Evolutionary conservation across 2,329 filamentous ascomycete genomes (phyloP), one percentile per base, ranked within the genome.

Genomic region (Coniochaeta ligniaria): DNA sequence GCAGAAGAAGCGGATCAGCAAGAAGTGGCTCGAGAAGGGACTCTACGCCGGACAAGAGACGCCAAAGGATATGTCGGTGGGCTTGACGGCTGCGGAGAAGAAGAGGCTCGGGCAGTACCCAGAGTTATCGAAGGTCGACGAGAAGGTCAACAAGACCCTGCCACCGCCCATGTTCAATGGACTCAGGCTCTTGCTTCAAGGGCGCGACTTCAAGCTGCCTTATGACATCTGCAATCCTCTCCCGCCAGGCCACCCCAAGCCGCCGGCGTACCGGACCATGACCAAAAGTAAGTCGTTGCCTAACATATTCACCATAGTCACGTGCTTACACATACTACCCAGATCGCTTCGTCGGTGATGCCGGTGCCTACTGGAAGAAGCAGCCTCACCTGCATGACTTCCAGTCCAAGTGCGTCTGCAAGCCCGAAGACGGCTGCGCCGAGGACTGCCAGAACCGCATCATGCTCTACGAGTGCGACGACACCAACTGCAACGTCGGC

Each of bases 401-500:
- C 62, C 84, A 86, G 61, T 90, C 88, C 62, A 88, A 86, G 70
- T 96, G 92, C 70, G 86, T 92, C 61, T 96, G 92, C 76, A 86
- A 78, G 47, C 79, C 83, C 7, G 90, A 93, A 59, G 86, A 88
- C 59, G 92, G 92, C 38, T 98, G 95, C 69, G 90, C 87, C 64
- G 92, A 97, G 64, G 83, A 90, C 68, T 99, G 95, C 75, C 90
- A 96, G 71, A 99, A 99, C 73, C 83, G 92, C 63, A 92, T 92
- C 73, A 98, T 98, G 92, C 87, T 96, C 60, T 98, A 97, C 73
- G 95, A 99, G 76, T 99, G 95, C 72, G 92, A 98, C 72, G 84
- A 89, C 55, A 88, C 83, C 61, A 99, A 97, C 72, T 99, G 95
- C 78, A 90, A 87, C 61, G 78, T 94, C 17, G 89, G 89, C 45